Conservation (phyloP, 2,329 filamentous ascomycete species). For the Coniella vitis region DNA sequence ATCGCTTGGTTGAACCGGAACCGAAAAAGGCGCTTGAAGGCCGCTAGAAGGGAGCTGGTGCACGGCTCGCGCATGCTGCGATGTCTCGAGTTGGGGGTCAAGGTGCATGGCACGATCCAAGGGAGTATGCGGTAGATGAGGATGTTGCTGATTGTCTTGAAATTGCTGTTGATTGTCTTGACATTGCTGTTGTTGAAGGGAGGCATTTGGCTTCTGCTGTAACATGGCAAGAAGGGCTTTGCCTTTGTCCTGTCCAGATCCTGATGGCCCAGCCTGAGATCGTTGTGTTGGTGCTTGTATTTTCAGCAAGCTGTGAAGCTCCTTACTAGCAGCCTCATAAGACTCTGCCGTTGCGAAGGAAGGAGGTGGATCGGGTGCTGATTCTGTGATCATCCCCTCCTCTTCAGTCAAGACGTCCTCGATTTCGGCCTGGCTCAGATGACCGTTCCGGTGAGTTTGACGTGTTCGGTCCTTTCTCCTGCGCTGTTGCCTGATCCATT, state of each 20-base stretch:
- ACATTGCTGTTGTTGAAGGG: slow-evolving; percentile 12
- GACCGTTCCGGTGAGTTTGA: slow-evolving; percentile 21
- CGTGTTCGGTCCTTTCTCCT: slow-evolving; percentile 56
- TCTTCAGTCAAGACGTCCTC: slow-evolving; percentile 59
- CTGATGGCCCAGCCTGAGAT: slow-evolving; percentile 28
- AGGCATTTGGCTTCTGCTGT: slow-evolving; percentile 30
- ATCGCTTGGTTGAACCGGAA: slow-evolving; percentile 39
- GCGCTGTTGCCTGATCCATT: slow-evolving; percentile 83
- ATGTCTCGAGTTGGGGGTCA: slow-evolving; percentile 39
- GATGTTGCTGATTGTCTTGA: slow-evolving; percentile 16
- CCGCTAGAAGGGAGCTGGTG: slow-evolving; percentile 39
- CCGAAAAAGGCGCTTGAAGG: slow-evolving; percentile 42
- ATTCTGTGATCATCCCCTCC: slow-evolving; percentile 40
- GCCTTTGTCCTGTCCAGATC: slow-evolving; percentile 33
- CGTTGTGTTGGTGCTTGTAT: slow-evolving; percentile 47
- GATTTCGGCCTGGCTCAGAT: slow-evolving; percentile 33
- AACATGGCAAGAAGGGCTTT: slow-evolving; percentile 48
- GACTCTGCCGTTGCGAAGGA: slow-evolving; percentile 23
- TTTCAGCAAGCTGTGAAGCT: slow-evolving; percentile 49
- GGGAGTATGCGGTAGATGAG: slow-evolving; percentile 39
- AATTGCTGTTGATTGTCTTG: slow-evolving; percentile 15
- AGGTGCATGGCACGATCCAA: slow-evolving; percentile 46
- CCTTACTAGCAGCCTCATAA: slow-evolving; percentile 40
- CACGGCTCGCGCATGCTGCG: slow-evolving; percentile 42
- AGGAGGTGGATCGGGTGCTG: slow-evolving; percentile 25